These are phyloP conservation scores for Pythium aphanidermatum DNA, from an alignment of 352 stramenopile genomes.

Conservation along the genomic window DNA sequence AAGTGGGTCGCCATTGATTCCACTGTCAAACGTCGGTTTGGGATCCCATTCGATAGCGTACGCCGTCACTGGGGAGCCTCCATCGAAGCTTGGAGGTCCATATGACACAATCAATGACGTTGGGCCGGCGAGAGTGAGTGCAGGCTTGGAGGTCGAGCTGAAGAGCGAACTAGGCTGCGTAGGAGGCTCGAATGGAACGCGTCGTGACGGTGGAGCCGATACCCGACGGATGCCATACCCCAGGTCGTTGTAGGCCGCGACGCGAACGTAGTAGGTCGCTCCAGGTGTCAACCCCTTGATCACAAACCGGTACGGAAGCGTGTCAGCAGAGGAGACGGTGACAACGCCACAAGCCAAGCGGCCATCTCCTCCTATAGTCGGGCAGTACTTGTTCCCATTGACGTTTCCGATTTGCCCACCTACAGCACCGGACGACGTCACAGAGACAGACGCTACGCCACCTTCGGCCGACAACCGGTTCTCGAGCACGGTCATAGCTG, in stretches of 20 bases:
- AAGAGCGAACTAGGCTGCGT: slow-evolving; percentile 51
- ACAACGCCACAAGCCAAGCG: slow-evolving; percentile 32
- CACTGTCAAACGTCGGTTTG: slow-evolving; percentile 67
- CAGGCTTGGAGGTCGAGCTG: slow-evolving; percentile 42
- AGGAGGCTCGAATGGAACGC: slow-evolving; percentile 61
- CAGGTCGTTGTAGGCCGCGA: slow-evolving; percentile 59
- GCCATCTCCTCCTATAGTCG: slow-evolving; percentile 25
- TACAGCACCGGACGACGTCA: slow-evolving; percentile 22
- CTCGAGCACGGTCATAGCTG: slow-evolving; percentile 32
- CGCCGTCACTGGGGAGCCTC: slow-evolving; percentile 78
- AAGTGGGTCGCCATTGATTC: slow-evolving; percentile 44
- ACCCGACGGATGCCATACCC: slow-evolving; percentile 54
- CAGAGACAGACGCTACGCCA: slow-evolving; percentile 29
- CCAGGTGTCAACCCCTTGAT: slow-evolving; percentile 56
- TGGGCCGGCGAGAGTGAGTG: slow-evolving; percentile 59
- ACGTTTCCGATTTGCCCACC: slow-evolving; percentile 33
- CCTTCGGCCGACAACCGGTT: slow-evolving; percentile 40
- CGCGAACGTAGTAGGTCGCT: slow-evolving; percentile 57
- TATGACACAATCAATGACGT: slow-evolving; percentile 80
- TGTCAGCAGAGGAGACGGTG: slow-evolving; percentile 9
- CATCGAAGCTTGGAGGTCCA: slow-evolving; percentile 73
- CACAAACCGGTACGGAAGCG: slow-evolving; percentile 39
- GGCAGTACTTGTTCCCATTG: slow-evolving; percentile 43
- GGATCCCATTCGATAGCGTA: slow-evolving; percentile 92
- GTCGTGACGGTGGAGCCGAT: slow-evolving; percentile 44